A percentile compares a stretch with the other conserved stretches of the same genome.
Evolutionary conservation across 352 stramenopile species (phyloP).

Genomic region (Blastocystis hominis): DNA sequence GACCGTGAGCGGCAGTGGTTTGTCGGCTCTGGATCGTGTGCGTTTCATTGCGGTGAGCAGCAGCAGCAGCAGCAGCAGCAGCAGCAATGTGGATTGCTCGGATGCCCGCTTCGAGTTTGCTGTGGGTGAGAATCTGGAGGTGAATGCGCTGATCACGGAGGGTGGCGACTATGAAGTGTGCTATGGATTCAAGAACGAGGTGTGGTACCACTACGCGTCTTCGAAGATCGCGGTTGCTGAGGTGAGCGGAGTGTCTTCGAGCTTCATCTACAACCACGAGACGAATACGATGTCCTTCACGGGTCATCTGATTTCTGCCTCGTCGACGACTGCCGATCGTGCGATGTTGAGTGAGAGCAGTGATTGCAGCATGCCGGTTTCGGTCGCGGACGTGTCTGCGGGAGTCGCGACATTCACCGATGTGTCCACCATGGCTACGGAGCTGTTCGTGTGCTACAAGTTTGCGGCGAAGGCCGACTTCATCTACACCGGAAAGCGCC

Average conservation of each 20-base stretch:
- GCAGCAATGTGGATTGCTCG: not conserved
- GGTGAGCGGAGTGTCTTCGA: not conserved
- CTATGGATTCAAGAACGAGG: not conserved
- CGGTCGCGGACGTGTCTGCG: not conserved
- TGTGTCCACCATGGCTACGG: not conserved
- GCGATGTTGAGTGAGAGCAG: not conserved
- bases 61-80: too few species aligned
- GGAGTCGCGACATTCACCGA: not conserved
- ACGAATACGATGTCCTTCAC: not conserved
- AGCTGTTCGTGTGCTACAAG: constrained; percentile 30
- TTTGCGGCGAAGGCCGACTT: not conserved
- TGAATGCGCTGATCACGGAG: not conserved
- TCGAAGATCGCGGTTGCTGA: not conserved
- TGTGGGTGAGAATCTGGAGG: not conserved
- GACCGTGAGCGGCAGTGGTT: not conserved
- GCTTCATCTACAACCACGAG: not conserved
- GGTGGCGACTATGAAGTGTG: constrained; percentile 25
- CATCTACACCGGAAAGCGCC: not conserved
- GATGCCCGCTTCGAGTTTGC: not conserved
- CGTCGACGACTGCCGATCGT: not conserved
- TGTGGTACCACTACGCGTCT: not conserved
- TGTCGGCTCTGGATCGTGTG: not conserved
- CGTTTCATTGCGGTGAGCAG: not conserved
- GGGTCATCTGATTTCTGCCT: not conserved
- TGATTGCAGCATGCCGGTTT: not conserved